phyloP scores from a whole-genome alignment of 331 rosid genomes.

The Erythrophleum ivorense region DNA sequence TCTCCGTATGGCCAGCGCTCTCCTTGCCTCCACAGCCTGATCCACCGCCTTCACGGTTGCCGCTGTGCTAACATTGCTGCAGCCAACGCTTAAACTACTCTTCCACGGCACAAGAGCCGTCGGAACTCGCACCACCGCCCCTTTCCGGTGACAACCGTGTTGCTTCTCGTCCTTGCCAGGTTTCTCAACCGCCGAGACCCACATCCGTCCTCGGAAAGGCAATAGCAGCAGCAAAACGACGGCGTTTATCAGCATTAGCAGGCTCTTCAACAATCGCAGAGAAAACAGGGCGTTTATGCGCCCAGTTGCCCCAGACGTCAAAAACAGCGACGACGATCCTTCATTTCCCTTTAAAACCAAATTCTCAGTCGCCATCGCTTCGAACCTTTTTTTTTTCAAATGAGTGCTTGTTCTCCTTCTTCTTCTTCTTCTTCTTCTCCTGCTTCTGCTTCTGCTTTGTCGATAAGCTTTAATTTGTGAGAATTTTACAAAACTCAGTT shows the following conservation, averaged over 20 bases:
- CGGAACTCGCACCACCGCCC: constrained; percentile 60
- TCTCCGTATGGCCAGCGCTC: constrained; percentile 70
- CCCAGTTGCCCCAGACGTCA: constrained; percentile 76
- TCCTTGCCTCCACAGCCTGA: constrained; percentile 60
- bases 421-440: background rate
- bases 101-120: constrained; percentile 62
- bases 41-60: constrained; percentile 40
- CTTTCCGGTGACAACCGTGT: constrained; percentile 45
- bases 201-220: constrained; percentile 68
- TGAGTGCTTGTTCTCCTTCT: background rate
- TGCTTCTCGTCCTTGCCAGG: constrained; percentile 53
- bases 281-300: constrained; percentile 65
- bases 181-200: constrained; percentile 42
- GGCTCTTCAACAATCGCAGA: constrained; percentile 56
- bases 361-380: constrained; percentile 38
- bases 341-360: constrained; percentile 19
- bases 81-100: constrained; percentile 35
- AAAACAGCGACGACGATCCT: constrained; percentile 33
- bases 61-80: background rate
- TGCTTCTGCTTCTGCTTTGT: background rate
- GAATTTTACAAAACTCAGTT: background rate
- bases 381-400: background rate
- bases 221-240: constrained; percentile 54
- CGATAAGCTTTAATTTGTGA: background rate
- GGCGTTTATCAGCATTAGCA: constrained; percentile 59